Base-by-base conservation (phyloP, 495 filamentous ascomycete species). In the Letharia columbiana region DNA sequence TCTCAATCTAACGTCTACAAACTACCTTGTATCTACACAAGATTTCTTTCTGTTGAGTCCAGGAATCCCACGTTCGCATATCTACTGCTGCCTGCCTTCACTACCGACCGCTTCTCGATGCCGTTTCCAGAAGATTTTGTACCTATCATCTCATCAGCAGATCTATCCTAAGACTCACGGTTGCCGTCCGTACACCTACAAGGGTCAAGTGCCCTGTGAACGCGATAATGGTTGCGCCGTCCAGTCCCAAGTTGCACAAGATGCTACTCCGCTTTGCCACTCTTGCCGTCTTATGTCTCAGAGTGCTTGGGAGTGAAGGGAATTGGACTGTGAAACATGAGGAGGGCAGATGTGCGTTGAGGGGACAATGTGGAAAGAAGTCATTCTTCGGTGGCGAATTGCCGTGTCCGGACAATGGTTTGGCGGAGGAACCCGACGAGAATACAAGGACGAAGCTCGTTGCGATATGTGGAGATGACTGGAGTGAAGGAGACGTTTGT, bases 401-500 rank as follows among this genome's bases (percentile, higher is more conserved):
- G 63, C 94, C 94, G 11, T 98, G 92, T 72, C 85, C 91, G n/a
- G 94, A 98, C 77, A 98, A 98, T 75, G 91, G 80, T 28, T 80
- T 86, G 49, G 95, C 94, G 56, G 79, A 86, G 60, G 81, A 87
- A 49, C 92, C 93, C 13, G 83, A 87, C 37, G 80, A 82, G 5
- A 80, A 84, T 33, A 80, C 89, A 61, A 83, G 90, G 63, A 76
- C 89, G 71, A 86, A 92, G 76, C 78, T 98, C 40, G 84, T 95
- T n/a, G 82, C 84, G 28, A 79, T 98, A 23, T 98, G 94, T 71
- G 94, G 94, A 23, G 80, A 84, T 23, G 85, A 91, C 76, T 98
- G 95, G 95, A 80, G 78, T 58, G 79, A 89, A 52, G 88, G 88
- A 0, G 83, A 89, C 11, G 87, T 98, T 13, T 98, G 94, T 77